Evolutionary conservation across 805 yeast genomes (phyloP).

Genomic region (Metschnikowia hibisci): DNA sequence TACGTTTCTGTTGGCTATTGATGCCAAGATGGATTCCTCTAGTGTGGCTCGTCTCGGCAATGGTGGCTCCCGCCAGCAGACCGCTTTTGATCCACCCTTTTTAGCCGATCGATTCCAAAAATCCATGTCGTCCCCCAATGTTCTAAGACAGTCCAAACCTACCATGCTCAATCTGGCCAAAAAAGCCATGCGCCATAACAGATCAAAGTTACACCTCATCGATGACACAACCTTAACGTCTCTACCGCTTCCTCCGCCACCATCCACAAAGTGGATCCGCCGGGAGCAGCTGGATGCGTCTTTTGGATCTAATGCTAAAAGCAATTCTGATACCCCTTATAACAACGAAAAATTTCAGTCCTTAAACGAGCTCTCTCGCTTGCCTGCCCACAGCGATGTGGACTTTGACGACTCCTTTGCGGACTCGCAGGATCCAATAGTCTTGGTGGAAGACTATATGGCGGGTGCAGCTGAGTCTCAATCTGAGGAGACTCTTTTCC

Average conservation of each 20-base stretch:
- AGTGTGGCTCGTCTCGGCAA: neutral
- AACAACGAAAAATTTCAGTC: neutral
- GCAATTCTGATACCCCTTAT: neutral
- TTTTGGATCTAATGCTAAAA: neutral
- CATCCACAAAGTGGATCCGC: constrained; percentile 15
- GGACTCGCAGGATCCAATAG: constrained; percentile 37
- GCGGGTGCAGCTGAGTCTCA: constrained; percentile 12
- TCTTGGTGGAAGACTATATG: constrained; percentile 57
- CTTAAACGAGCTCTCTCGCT: neutral
- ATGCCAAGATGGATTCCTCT: neutral
- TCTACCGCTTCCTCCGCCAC: constrained; percentile 51
- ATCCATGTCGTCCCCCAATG: neutral
- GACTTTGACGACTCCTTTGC: constrained; percentile 17
- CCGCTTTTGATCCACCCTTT: neutral
- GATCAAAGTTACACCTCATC: constrained; percentile 44
- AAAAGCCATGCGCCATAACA: constrained; percentile 18
- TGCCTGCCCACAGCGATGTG: constrained; percentile 3
- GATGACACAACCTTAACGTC: constrained; percentile 49
- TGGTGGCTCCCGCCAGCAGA: neutral
- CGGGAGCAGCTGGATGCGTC: constrained; percentile 8
- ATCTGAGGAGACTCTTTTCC: constrained; percentile 15
- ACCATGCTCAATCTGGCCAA: neutral
- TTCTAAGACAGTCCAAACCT: neutral
- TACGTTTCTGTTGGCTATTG: neutral
- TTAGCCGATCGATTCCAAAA: neutral